Conservation (phyloP, 2,329 filamentous ascomycete genomes). For the Lasiodiplodia theobromae region DNA sequence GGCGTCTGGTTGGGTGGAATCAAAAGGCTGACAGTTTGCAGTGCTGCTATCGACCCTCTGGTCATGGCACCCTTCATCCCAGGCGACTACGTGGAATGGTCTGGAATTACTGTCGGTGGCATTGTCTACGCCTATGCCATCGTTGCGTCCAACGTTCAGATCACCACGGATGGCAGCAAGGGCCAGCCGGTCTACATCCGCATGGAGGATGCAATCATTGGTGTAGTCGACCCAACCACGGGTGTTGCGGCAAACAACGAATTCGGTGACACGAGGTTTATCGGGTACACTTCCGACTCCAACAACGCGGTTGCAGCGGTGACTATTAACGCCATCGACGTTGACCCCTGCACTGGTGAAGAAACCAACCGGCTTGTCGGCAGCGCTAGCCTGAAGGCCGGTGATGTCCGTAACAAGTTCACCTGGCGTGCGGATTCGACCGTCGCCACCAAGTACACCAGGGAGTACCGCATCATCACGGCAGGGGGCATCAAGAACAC, state of each 20-base stretch:
- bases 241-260: constrained; percentile 42
- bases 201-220: constrained; percentile 53
- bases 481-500: constrained; percentile 44
- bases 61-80: constrained; percentile 51
- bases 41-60: constrained; percentile 44
- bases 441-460: constrained; percentile 42
- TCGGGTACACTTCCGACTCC: constrained; percentile 51
- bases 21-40: neutral
- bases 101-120: constrained; percentile 43
- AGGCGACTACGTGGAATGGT: constrained; percentile 53
- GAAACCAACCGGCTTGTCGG: constrained; percentile 47
- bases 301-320: constrained; percentile 38
- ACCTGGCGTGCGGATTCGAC: constrained; percentile 43
- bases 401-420: constrained; percentile 51
- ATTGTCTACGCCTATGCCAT: constrained; percentile 50
- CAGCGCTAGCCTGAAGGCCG: constrained; percentile 40
- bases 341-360: constrained; percentile 53
- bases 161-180: constrained; percentile 42
- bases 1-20: constrained; percentile 26
- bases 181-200: constrained; percentile 50
- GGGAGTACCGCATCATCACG: constrained; percentile 51
- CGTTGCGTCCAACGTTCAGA: constrained; percentile 50
- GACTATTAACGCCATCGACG: constrained; percentile 50
- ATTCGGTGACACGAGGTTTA: constrained; percentile 45
- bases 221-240: constrained; percentile 42